Evolutionary conservation across 495 filamentous ascomycete genomes (phyloP).

Genomic region (Lophiostoma macrostomum): DNA sequence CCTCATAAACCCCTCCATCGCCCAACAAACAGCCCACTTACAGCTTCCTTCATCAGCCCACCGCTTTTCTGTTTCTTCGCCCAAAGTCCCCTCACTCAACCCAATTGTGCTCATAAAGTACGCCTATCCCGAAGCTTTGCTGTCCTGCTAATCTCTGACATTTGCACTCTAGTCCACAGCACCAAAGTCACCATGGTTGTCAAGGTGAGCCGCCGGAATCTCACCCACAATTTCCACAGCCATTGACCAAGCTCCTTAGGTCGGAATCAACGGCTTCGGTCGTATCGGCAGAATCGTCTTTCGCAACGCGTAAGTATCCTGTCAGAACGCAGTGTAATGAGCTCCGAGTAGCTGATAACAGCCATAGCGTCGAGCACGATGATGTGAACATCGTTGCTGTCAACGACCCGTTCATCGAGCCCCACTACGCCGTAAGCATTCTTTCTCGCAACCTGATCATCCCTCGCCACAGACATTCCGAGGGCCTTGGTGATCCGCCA

Average conservation of each 20-base stretch:
- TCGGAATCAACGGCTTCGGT: slow-evolving; percentile 99
- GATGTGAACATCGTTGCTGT: slow-evolving; percentile 90
- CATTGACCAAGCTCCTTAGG: slow-evolving; percentile 48
- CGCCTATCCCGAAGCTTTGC: not conserved
- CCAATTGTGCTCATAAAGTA: slow-evolving; percentile 1
- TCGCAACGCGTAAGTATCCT: slow-evolving; percentile 69
- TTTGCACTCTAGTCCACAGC: too few species aligned
- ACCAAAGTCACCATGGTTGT: slow-evolving; percentile 41
- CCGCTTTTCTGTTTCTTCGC: slow-evolving; percentile 1
- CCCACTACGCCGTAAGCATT: slow-evolving; percentile 89
- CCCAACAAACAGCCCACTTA: slow-evolving; percentile 1
- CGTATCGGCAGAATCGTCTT: slow-evolving; percentile 97
- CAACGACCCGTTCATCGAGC: slow-evolving; percentile 99
- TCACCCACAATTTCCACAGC: not conserved
- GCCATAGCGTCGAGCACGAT: slow-evolving; percentile 70
- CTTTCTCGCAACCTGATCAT: too few species aligned
- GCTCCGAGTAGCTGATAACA: too few species aligned
- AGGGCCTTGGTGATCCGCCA: too few species aligned
- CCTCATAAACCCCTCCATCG: slow-evolving; percentile 4
- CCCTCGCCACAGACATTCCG: too few species aligned
- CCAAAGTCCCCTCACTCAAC: not conserved
- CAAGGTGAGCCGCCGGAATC: slow-evolving; percentile 35
- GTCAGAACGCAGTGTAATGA: slow-evolving; percentile 9
- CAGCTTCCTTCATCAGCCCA: slow-evolving; percentile 5
- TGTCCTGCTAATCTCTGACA: not conserved